Percentiles rank a stretch among this genome's conserved stretches.
These are phyloP conservation scores for Ogataea thermomethanolica DNA, from an alignment of 805 yeast genomes.

Conservation along the genomic window DNA sequence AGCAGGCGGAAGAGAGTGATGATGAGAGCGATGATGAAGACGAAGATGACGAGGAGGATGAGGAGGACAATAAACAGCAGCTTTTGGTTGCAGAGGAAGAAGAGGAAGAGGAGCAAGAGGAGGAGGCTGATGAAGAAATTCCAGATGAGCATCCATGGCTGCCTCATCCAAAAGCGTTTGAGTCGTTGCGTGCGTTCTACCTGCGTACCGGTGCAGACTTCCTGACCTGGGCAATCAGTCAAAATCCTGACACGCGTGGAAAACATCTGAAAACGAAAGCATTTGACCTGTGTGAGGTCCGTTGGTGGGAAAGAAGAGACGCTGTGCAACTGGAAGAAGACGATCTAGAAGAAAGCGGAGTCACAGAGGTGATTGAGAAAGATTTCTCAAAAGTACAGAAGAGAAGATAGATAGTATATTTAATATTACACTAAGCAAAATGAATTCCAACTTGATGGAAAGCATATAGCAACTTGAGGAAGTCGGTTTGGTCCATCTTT, in stretches of 20 bases:
- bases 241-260: conserved; percentile 81
- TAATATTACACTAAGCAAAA: conserved; percentile 57
- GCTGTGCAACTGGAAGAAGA: conserved; percentile 87
- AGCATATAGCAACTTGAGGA: conserved; percentile 78
- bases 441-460: conserved; percentile 97
- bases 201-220: conserved; percentile 82
- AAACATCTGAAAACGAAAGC: conserved; percentile 85
- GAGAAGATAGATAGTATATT: conserved; percentile 44
- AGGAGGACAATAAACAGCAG: conserved; percentile 48
- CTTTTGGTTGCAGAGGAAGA: conserved; percentile 43
- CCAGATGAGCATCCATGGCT: conserved; percentile 96
- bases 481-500: conserved; percentile 93
- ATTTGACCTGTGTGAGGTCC: conserved; percentile 84
- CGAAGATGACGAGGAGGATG: conserved; percentile 69
- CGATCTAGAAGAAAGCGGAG: conserved; percentile 87
- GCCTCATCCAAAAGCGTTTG: conserved; percentile 96
- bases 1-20: conserved; percentile 60
- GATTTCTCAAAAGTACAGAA: conserved; percentile 46
- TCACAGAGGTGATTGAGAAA: conserved; percentile 79
- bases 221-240: conserved; percentile 89
- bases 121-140: conserved; percentile 56
- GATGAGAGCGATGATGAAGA: conserved; percentile 64
- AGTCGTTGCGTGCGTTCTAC: conserved; percentile 77
- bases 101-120: conserved; percentile 68
- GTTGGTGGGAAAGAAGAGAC: conserved; percentile 99